Evolutionary conservation across 1,139 yeast genomes (phyloP), one percentile per base, ranked within the genome.

Genomic region (Kodamaea ohmeri): DNA sequence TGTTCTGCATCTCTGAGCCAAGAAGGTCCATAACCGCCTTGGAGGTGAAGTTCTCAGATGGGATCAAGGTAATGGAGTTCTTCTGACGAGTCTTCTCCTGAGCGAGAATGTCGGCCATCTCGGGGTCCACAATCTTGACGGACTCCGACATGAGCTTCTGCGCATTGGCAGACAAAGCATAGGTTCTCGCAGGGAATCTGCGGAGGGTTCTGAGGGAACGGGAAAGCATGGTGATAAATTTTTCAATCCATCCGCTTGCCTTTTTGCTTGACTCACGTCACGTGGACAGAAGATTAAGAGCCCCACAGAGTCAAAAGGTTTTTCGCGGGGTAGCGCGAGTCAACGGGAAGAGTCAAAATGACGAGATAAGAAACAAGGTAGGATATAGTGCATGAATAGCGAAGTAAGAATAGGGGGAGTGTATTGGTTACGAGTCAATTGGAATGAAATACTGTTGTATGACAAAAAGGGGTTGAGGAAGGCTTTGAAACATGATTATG

Each of bases 1-100:
- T 90, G 77, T 90, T 90, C 67, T 88, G 94, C 96, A 90, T 88
- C 65, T 88, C 96, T 14, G 96, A 84, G 42, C 97, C 97, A 56
- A 90, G 76, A 36, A 90, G 76, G 57, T 90, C 96, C 82, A 90
- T 85, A 20, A 90, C 97, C 16, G 97, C 89, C 60, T 81, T 83
- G 35, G 97, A 87, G 40, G 97, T 90, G 70, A 89, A 88, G 67
- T 90, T 90, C 65, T 90, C 97, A 24, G 95, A 84, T 27, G 97
- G 96, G 61, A 90, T 90, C 63, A 90, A 76, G 32, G 95, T 89
- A 52, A 90, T 82, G 37, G 96, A 87, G 59, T 83, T 81, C 66
- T 82, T 84, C 69, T 90, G 97, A 67, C 97, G 85, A 50, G 62
- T 61, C 55, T 79, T 81, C 64, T 90, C 97, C 46, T 75, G 76